Percentiles rank a stretch among this genome's conserved stretches.
These are phyloP conservation scores for Xylariaceae sp. DNA, from an alignment of 2,329 filamentous ascomycete species.

Conservation along the genomic window DNA sequence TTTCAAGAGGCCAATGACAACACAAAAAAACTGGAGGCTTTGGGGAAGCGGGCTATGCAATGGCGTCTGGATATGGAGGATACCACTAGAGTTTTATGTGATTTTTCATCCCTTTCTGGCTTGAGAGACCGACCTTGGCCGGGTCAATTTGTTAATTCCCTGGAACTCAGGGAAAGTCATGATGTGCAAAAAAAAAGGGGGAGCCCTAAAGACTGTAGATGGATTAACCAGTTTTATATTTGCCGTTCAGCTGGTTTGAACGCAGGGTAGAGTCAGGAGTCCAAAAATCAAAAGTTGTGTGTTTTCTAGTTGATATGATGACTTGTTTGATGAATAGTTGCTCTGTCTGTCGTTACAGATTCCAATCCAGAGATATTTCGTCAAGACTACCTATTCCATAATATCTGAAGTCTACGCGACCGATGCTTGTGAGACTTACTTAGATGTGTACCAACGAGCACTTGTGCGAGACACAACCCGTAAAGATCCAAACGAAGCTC, in stretches of 20 bases:
- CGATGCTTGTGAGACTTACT: no score
- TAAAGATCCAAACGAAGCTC: no score
- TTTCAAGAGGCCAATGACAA: constrained; percentile 5
- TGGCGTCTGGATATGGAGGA: constrained; percentile 34
- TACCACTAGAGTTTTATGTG: constrained; percentile 36
- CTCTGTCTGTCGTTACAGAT: no score
- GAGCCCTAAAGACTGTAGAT: neutral
- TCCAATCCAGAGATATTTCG: no score
- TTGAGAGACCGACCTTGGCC: neutral
- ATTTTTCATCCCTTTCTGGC: constrained; percentile 3
- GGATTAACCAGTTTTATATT: neutral
- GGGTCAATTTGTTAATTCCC: neutral
- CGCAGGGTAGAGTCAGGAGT: neutral
- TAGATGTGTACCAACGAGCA: no score
- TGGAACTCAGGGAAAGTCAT: neutral
- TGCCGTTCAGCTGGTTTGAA: constrained; percentile 2
- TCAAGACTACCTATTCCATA: neutral
- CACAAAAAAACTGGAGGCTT: constrained; percentile 6
- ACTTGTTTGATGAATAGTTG: neutral
- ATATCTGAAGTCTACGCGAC: neutral
- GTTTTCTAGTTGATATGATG: neutral
- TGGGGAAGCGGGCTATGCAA: constrained; percentile 18
- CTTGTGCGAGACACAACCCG: no score
- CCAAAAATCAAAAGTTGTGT: neutral
- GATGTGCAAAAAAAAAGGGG: neutral